These are phyloP conservation scores for Prunus campanulata DNA, from an alignment of 306 rosid genomes.

Conservation along the genomic window DNA sequence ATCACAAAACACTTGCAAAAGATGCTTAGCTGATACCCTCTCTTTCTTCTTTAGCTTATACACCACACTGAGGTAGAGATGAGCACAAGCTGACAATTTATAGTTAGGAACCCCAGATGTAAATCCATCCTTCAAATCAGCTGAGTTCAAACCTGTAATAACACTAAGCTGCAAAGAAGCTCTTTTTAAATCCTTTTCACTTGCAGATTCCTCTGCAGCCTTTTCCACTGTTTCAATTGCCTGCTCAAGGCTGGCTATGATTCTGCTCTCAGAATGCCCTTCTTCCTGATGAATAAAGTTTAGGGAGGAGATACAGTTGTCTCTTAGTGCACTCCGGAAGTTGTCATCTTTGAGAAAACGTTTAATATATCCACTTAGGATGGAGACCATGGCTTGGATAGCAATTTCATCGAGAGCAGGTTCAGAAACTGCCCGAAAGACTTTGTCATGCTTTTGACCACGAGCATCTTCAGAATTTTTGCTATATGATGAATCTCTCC, in stretches of 20 bases:
- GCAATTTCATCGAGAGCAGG: conserved; percentile 45
- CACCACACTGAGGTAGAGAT: conserved; percentile 79
- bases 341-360: conserved; percentile 59
- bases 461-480: conserved; percentile 24
- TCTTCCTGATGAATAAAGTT: conserved; percentile 36
- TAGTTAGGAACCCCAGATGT: conserved; percentile 59
- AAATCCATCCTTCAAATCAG: conserved; percentile 47
- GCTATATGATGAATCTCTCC: conserved; percentile 20
- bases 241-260: conserved; percentile 60
- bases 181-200: conserved; percentile 48
- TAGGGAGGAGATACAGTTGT: conserved; percentile 54
- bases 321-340: conserved; percentile 44
- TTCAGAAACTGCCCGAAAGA: conserved; percentile 11
- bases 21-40: conserved; percentile 68
- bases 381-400: conserved; percentile 65
- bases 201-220: conserved; percentile 43
- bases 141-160: conserved; percentile 61
- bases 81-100: conserved; percentile 80
- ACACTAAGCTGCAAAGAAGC: conserved; percentile 59
- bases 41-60: conserved; percentile 59
- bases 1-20: conserved; percentile 75
- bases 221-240: conserved; percentile 68
- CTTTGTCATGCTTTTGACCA: conserved; percentile 14
- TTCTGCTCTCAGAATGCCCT: conserved; percentile 45
- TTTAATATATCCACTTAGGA: conserved; percentile 57